Percentiles rank a stretch among this genome's conserved stretches.
Conservation (phyloP, 2,329 filamentous ascomycete genomes). For the Cladosporium sp. region DNA sequence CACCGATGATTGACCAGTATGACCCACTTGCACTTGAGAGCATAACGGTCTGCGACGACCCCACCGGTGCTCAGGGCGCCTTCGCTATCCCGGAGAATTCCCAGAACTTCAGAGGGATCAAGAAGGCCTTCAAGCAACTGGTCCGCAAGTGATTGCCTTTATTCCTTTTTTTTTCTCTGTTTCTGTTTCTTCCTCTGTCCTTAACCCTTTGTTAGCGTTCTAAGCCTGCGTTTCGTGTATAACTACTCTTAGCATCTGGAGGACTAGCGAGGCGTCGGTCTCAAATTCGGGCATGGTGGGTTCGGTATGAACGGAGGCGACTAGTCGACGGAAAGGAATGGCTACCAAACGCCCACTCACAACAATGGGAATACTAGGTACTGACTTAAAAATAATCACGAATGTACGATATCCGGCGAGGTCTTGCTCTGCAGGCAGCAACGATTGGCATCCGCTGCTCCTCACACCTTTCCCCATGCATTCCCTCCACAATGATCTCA, state of each 20-base stretch:
- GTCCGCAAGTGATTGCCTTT: background rate
- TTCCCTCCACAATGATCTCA: no score
- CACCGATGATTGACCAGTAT: slow-evolving; percentile 42
- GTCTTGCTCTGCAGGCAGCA: no score
- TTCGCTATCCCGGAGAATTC: slow-evolving; percentile 33
- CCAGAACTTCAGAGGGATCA: slow-evolving; percentile 5
- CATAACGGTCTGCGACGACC: slow-evolving; percentile 37
- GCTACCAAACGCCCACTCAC: no score
- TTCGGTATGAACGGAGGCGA: no score
- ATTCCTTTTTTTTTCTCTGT: background rate
- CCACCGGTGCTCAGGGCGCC: slow-evolving; percentile 35
- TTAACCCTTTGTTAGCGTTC: background rate
- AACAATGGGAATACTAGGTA: no score
- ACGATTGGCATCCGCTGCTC: no score
- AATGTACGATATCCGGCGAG: no score
- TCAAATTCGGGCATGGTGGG: background rate
- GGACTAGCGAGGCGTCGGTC: slow-evolving; percentile 3
- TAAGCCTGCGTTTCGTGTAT: no score
- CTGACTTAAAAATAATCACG: no score
- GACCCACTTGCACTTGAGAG: slow-evolving; percentile 52
- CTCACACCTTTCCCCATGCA: no score
- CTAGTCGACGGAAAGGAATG: no score
- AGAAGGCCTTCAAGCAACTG: slow-evolving; percentile 5
- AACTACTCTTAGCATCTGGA: no score
- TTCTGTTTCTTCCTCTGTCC: background rate